Conservation (phyloP, 75 land plant species). For the Selaginella tamariscina region DNA sequence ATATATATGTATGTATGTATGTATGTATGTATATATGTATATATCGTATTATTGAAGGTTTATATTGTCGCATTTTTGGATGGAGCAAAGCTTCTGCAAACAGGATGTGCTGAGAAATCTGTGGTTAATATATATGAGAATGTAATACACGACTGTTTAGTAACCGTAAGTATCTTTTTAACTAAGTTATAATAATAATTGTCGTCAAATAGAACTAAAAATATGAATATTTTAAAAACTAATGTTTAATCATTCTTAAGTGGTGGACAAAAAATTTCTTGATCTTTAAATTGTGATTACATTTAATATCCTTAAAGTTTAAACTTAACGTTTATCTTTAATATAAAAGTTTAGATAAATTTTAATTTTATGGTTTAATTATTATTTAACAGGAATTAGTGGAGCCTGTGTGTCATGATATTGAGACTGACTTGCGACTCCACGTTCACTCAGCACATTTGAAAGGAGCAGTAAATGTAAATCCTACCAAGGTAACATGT, state of each 20-base stretch:
- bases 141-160: slow-evolving; percentile 25
- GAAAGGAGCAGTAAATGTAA: slow-evolving; percentile 38
- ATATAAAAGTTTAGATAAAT: background rate
- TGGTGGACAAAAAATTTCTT: too few species aligned
- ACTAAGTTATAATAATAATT: background rate
- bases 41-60: slow-evolving; percentile 16
- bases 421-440: slow-evolving; percentile 47
- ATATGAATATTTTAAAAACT: too few species aligned
- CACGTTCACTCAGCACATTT: slow-evolving; percentile 48
- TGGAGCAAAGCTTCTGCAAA: slow-evolving; percentile 33
- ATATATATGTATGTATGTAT: background rate
- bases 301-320: background rate
- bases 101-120: slow-evolving; percentile 24
- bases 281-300: background rate
- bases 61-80: slow-evolving; percentile 35
- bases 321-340: background rate
- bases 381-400: slow-evolving; percentile 32
- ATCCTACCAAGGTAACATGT: slow-evolving; percentile 47
- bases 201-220: too few species aligned
- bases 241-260: too few species aligned
- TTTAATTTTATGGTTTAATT: background rate
- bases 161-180: slow-evolving; percentile 21
- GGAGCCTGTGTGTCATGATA: slow-evolving; percentile 42
- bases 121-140: slow-evolving; percentile 29
- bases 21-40: background rate